Evolutionary conservation across 1,139 yeast genomes (phyloP).

Genomic region (Tardiomyces depauwii): DNA sequence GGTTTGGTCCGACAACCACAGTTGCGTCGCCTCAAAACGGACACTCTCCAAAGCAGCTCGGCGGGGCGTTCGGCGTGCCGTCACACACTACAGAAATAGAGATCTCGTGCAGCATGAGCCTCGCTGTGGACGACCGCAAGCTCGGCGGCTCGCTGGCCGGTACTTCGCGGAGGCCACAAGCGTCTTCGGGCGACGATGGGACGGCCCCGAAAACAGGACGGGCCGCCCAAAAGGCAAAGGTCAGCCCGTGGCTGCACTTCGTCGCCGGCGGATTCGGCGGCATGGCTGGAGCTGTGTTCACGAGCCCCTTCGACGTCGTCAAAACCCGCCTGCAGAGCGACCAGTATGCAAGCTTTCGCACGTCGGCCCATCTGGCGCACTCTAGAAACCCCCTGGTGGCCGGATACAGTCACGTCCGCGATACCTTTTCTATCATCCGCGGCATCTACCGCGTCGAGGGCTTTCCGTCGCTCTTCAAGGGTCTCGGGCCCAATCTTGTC

Average conservation of each 20-base stretch:
- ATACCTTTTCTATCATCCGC: constrained; percentile 63
- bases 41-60: too few relatives aligned
- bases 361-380: constrained; percentile 11
- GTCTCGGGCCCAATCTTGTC: constrained; percentile 90
- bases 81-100: neutral
- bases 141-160: neutral
- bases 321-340: constrained; percentile 93
- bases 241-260: constrained; percentile 88
- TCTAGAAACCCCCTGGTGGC: neutral
- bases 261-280: constrained; percentile 99
- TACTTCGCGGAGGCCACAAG: neutral
- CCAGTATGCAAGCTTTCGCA: constrained; percentile 33
- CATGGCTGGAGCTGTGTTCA: constrained; percentile 90
- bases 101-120: neutral
- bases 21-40: too few relatives aligned
- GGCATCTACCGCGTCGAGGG: constrained; percentile 73
- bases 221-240: constrained; percentile 17
- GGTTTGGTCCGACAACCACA: too few relatives aligned
- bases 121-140: neutral
- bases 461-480: constrained; percentile 74
- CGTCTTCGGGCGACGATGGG: neutral
- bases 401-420: constrained; percentile 50
- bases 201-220: neutral
- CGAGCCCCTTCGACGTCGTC: constrained; percentile 94
- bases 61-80: too few relatives aligned